These are phyloP conservation scores for Ustilago shanxiensis DNA, from an alignment of 1,284 basidiomycete genomes.

Conservation along the genomic window DNA sequence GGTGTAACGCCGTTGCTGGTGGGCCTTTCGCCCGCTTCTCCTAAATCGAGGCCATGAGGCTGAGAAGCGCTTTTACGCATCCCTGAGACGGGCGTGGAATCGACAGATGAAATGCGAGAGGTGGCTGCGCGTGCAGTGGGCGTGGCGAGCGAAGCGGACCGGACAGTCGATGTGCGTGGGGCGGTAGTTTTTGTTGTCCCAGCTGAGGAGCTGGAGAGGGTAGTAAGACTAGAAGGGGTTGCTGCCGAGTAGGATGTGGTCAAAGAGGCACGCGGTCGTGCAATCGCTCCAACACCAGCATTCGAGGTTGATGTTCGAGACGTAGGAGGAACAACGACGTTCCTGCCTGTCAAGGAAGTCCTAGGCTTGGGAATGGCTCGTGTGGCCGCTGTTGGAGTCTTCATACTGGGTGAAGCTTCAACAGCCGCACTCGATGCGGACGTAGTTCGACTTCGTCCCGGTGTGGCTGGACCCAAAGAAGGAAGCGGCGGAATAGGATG, in stretches of 20 bases:
- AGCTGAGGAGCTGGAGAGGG: not conserved
- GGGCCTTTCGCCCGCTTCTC: conserved; percentile 11
- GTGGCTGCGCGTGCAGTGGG: conserved; percentile 24
- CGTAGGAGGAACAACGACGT: conserved; percentile 7
- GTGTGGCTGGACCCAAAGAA: conserved; percentile 25
- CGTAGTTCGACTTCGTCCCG: conserved; percentile 15
- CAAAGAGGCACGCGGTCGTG: conserved; percentile 32
- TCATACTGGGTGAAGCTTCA: conserved; percentile 19
- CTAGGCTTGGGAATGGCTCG: conserved; percentile 25
- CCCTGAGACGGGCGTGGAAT: conserved; percentile 12
- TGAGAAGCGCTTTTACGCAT: conserved; percentile 48
- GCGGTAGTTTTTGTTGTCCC: not conserved
- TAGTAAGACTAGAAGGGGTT: not conserved
- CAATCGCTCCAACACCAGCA: conserved; percentile 5
- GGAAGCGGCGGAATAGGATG: conserved; percentile 32
- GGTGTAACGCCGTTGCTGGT: not conserved
- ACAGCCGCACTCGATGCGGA: conserved; percentile 1
- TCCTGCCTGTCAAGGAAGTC: conserved; percentile 25
- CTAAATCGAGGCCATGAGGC: conserved; percentile 25
- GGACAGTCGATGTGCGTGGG: conserved; percentile 12
- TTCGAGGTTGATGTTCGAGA: conserved; percentile 20
- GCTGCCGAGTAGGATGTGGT: not conserved
- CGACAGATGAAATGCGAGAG: conserved; percentile 5
- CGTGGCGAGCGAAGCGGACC: conserved; percentile 31
- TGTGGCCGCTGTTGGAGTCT: conserved; percentile 28